Conservation (phyloP, 2,329 filamentous ascomycete genomes). For the Epichloe scottii region DNA sequence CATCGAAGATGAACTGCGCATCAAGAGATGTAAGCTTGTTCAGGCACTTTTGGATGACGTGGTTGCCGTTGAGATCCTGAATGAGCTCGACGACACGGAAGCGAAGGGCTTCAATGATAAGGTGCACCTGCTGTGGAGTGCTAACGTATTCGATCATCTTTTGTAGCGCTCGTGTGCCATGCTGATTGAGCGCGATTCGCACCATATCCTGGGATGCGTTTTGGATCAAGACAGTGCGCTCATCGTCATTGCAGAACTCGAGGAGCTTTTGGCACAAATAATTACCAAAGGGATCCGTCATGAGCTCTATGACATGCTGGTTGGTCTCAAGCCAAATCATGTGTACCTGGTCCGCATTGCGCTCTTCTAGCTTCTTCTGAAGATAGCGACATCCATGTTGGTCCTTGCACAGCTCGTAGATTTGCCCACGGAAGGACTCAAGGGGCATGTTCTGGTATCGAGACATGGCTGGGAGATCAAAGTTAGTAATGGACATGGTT, state of each 20-base stretch:
- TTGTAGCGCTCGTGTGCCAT: conserved; percentile 89
- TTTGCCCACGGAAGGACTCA: conserved; percentile 67
- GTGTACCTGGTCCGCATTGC: conserved; percentile 68
- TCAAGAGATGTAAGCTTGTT: conserved; percentile 80
- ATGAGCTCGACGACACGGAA: conserved; percentile 86
- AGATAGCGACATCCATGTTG: conserved; percentile 95
- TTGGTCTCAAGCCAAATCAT: conserved; percentile 93
- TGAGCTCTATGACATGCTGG: conserved; percentile 87
- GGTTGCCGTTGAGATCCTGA: conserved; percentile 95
- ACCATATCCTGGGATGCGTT: conserved; percentile 83
- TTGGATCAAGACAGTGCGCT: conserved; percentile 84
- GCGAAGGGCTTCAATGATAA: conserved; percentile 75
- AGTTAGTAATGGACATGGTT: conserved; percentile 15
- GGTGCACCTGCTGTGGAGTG: conserved; percentile 70
- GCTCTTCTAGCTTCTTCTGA: conserved; percentile 93
- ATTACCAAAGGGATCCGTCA: conserved; percentile 98
- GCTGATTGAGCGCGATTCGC: conserved; percentile 89
- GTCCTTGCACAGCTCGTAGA: conserved; percentile 90
- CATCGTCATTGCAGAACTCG: conserved; percentile 88
- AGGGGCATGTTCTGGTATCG: conserved; percentile 75
- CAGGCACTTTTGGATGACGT: conserved; percentile 97
- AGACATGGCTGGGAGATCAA: conserved; percentile 43
- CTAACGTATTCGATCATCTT: conserved; percentile 99
- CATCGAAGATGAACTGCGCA: conserved; percentile 93
- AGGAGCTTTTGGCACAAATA: conserved; percentile 98